Base-by-base conservation (phyloP, 2,329 filamentous ascomycete species). In the Claviceps spartinae region DNA sequence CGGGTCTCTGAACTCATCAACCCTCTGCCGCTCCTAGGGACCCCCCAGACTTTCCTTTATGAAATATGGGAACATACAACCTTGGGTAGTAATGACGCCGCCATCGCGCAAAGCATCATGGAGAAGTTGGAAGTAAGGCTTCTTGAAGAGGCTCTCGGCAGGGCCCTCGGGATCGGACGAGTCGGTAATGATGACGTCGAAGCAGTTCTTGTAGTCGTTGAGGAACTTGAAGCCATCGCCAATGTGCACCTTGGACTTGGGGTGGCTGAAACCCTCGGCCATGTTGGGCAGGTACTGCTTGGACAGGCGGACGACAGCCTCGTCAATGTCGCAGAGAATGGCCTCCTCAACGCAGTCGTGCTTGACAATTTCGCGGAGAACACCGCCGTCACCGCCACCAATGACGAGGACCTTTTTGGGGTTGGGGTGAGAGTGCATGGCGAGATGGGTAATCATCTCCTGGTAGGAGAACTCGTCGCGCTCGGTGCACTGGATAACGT, bases 151-250 rank as follows among this genome's bases (percentile, higher is more conserved):
- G 64, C 81, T 85, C 81, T 97, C 90, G 61, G 93, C 93, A 36
- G 93, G 93, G 58, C 93, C 93, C 69, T 97, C 93, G 52, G 93
- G 93, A 70, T 98, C 93, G 56, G 88, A 95, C 60, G 88, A 95
- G 75, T 98, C 93, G 64, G 93, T 98, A 76, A 98, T 97, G 77
- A 98, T 98, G 66, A 98, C 90, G 67, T 98, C 93, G 68, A 98
- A 98, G 67, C 85, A 80, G 77, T 95, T 90, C 83, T 95, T 91
- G 79, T 88, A 90, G 70, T 95, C 86, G 69, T 86, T 82, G 59
- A 98, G 81, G 79, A 96, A 98, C 79, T 97, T 93, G 83, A 98
- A 98, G 67, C 93, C 93, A 66, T 98, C 93, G 63, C 90, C 93
- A 58, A 98, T 79, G 74, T 95, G 88, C 60, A 87, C 85, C 74